Percentiles rank a stretch among this genome's conserved stretches.
These are phyloP conservation scores for Rhizopus sp. DNA, from an alignment of 371 early-diverging fungal genomes.

Conservation along the genomic window DNA sequence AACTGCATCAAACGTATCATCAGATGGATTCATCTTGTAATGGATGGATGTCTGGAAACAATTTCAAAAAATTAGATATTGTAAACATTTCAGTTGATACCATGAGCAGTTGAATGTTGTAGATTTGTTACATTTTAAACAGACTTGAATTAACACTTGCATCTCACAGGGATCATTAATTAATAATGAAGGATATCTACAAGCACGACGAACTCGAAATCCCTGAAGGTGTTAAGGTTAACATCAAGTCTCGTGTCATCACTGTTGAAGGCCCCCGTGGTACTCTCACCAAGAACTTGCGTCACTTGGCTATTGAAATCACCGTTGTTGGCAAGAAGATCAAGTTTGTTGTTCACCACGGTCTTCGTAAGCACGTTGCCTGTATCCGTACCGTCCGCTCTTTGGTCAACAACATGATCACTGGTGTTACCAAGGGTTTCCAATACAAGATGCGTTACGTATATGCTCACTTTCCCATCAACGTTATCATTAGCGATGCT, in stretches of 20 bases:
- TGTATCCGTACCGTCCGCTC: slow-evolving; percentile 98
- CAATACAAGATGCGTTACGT: slow-evolving; percentile 99
- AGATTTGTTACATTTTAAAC: too few relatives aligned
- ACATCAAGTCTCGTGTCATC: slow-evolving; percentile 76
- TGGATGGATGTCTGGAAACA: background rate
- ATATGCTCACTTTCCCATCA: slow-evolving; percentile 99
- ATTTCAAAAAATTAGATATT: too few relatives aligned
- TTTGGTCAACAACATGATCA: slow-evolving; percentile 97
- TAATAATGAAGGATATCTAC: slow-evolving; percentile 69
- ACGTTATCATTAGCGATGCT: slow-evolving; percentile 86
- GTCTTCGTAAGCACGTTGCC: slow-evolving; percentile 95
- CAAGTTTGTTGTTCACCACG: slow-evolving; percentile 95
- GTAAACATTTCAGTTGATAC: too few relatives aligned
- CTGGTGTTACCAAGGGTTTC: slow-evolving; percentile 99
- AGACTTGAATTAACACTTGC: too few relatives aligned
- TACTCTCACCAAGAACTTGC: slow-evolving; percentile 76
- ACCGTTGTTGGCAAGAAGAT: slow-evolving; percentile 69
- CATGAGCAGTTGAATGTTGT: too few relatives aligned
- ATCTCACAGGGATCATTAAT: background rate
- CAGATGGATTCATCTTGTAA: slow-evolving; percentile 1
- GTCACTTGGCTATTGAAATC: slow-evolving; percentile 94
- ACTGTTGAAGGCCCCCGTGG: slow-evolving; percentile 90
- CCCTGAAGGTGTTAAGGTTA: slow-evolving; percentile 74
- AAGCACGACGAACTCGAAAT: slow-evolving; percentile 79
- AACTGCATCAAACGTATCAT: background rate